Evolutionary conservation across 2,329 filamentous ascomycete species (phyloP).

Genomic region (Zymoseptoria pseudotritici): DNA sequence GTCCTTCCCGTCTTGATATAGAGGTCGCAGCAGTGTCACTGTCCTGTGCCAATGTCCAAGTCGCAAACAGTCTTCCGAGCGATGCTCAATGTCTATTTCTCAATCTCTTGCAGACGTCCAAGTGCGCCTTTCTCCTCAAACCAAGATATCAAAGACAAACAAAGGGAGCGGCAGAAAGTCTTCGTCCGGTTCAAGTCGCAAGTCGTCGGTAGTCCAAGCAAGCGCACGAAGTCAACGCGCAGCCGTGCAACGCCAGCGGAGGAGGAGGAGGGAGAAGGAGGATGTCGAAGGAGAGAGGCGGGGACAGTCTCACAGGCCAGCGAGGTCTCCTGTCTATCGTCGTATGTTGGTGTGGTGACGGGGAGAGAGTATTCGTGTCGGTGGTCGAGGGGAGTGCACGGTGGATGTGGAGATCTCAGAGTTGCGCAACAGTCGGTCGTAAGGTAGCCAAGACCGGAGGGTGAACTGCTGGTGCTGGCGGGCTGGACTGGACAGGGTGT

Average conservation of each 20-base stretch:
- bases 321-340: not conserved
- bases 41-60: not conserved
- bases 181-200: not conserved
- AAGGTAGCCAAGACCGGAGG: not conserved
- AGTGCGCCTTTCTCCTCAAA: conserved; percentile 9
- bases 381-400: no score
- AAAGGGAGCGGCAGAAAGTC: conserved; percentile 6
- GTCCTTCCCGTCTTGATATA: not conserved
- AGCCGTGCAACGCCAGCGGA: no score
- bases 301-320: not conserved
- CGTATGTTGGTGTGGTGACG: no score
- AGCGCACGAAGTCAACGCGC: not conserved
- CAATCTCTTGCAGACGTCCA: conserved; percentile 15
- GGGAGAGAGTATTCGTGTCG: no score
- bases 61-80: not conserved
- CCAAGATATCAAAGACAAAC: not conserved
- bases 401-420: not conserved
- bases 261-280: not conserved
- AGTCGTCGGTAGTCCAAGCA: not conserved
- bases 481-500: not conserved
- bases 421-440: not conserved
- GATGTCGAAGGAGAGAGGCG: not conserved
- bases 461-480: not conserved
- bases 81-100: conserved; percentile 1
- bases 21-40: not conserved